These are phyloP conservation scores for Botrytis paeoniae DNA, from an alignment of 2,329 filamentous ascomycete species.

Conservation along the genomic window DNA sequence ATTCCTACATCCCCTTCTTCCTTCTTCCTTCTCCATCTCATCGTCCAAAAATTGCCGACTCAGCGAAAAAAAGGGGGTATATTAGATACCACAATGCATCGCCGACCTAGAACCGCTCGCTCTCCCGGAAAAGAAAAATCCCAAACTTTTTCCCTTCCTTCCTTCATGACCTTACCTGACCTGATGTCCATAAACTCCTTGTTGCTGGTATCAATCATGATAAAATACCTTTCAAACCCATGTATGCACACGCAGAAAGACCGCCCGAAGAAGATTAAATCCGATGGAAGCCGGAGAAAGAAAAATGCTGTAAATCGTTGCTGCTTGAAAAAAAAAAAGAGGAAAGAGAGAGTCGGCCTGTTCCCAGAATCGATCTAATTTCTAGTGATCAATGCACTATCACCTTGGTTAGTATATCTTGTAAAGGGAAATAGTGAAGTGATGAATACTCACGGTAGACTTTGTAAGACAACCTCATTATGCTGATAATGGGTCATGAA, in stretches of 20 bases:
- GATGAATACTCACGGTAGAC: slow-evolving; percentile 44
- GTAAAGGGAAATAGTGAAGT: background rate
- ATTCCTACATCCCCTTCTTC: background rate
- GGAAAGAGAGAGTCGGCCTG: no score
- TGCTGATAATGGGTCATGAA: slow-evolving; percentile 61
- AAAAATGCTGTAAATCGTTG: background rate
- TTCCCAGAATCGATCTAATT: background rate
- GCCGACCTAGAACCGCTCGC: background rate
- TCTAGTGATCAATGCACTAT: background rate
- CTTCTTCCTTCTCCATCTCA: background rate
- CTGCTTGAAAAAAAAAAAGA: background rate
- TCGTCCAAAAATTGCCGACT: background rate
- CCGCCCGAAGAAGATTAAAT: background rate
- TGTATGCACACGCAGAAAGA: background rate
- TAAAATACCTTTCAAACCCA: background rate
- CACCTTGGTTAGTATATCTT: background rate
- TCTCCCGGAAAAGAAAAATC: background rate
- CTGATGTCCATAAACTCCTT: slow-evolving; percentile 1
- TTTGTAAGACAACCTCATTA: slow-evolving; percentile 59
- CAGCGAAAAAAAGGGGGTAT: background rate
- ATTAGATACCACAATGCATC: background rate
- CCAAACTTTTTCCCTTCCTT: background rate
- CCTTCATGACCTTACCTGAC: background rate
- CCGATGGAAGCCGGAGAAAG: background rate
- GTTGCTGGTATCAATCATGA: background rate